Conservation (phyloP, 192 early-diverging fungal species). For the Backusella australiensis region DNA sequence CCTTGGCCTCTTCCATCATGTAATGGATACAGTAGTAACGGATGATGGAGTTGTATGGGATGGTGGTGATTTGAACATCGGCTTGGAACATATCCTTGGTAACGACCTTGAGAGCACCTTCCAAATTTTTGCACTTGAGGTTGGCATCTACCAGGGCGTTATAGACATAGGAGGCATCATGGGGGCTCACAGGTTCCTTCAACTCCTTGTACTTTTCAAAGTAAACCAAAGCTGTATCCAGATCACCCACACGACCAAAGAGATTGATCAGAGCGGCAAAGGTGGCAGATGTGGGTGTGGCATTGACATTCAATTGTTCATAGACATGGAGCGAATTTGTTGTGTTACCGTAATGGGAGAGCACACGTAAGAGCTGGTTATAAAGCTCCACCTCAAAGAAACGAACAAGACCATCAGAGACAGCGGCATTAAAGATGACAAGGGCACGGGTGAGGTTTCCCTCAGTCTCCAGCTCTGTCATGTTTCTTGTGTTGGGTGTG, state of each 20-base stretch:
- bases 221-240: slow-evolving; percentile 22
- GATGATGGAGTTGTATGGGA: slow-evolving; percentile 36
- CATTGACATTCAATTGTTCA: slow-evolving; percentile 18
- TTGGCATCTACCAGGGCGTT: slow-evolving; percentile 35
- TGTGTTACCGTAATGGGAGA: slow-evolving; percentile 35
- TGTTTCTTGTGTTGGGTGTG: slow-evolving; percentile 11
- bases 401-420: slow-evolving; percentile 10
- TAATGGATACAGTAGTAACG: slow-evolving; percentile 28
- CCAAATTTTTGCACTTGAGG: slow-evolving; percentile 28
- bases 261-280: slow-evolving; percentile 56
- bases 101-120: slow-evolving; percentile 28
- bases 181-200: not conserved
- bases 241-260: slow-evolving; percentile 36
- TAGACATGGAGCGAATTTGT: slow-evolving; percentile 29
- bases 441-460: slow-evolving; percentile 29
- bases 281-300: slow-evolving; percentile 44
- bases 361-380: slow-evolving; percentile 34
- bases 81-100: slow-evolving; percentile 29
- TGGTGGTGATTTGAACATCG: slow-evolving; percentile 23
- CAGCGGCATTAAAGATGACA: slow-evolving; percentile 21
- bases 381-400: slow-evolving; percentile 36
- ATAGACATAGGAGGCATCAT: slow-evolving; percentile 35
- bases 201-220: slow-evolving; percentile 27
- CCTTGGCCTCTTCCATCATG: slow-evolving; percentile 18
- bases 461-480: slow-evolving; percentile 23